Conservation (phyloP, 2,329 filamentous ascomycete species). For the Penicillium oxalicum region DNA sequence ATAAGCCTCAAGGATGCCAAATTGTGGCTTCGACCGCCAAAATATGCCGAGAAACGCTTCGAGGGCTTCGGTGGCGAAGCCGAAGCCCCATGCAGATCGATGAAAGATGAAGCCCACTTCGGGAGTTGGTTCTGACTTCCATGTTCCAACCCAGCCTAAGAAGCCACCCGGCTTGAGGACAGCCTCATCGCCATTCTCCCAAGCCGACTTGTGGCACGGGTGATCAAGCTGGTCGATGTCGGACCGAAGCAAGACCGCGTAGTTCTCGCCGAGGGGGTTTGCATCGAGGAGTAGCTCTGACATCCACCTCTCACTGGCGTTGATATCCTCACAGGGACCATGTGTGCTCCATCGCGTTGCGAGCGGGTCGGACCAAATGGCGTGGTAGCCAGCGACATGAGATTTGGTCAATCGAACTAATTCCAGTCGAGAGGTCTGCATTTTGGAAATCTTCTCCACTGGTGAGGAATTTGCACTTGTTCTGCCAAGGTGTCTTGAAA, state of each 20-base stretch:
- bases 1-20: constrained; percentile 3
- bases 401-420: constrained; percentile 10
- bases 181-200: not conserved
- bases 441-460: not conserved
- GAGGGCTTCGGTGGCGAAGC: constrained; percentile 15
- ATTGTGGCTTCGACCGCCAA: constrained; percentile 3
- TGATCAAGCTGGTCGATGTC: not conserved
- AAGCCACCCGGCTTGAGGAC: constrained; percentile 5
- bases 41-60: constrained; percentile 8
- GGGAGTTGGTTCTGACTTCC: constrained; percentile 5
- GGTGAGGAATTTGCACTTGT: too few relatives aligned
- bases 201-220: not conserved
- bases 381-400: constrained; percentile 12
- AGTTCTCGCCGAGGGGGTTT: constrained; percentile 12
- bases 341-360: constrained; percentile 17
- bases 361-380: constrained; percentile 14
- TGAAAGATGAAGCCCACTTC: constrained; percentile 15
- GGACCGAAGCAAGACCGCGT: constrained; percentile 10
- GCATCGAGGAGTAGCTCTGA: constrained; percentile 2
- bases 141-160: constrained; percentile 12
- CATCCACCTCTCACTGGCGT: constrained; percentile 13
- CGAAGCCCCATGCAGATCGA: constrained; percentile 12
- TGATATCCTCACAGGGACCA: constrained; percentile 8
- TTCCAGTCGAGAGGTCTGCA: constrained; percentile 7
- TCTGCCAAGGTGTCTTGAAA: too few relatives aligned